Base-by-base conservation (phyloP, 495 filamentous ascomycete genomes). In the Tuber melanosporum region DNA sequence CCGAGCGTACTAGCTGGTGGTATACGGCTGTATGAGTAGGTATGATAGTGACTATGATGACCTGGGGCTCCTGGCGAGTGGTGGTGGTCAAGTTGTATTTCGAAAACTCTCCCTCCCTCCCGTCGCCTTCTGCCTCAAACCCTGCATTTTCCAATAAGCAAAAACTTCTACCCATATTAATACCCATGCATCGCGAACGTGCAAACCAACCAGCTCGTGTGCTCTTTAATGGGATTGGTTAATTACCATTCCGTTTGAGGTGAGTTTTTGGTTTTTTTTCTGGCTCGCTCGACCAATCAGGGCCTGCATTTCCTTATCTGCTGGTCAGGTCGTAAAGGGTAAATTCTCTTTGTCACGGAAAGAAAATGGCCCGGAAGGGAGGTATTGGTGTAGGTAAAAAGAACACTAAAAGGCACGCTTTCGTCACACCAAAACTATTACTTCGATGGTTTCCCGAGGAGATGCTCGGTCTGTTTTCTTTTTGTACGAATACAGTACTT, bases 331-430 rank as follows among this genome's bases (percentile, higher is more conserved):
- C 57, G 57, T 36, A 66, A 66, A 66, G 57, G 57, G 57, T 66
- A 66, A 66, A 66, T 66, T 14, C 57, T 66, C 57, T 66, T 66
- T 66, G 57, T 66, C 57, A 66, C 5, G 15, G 57, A 1, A 66
- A 66, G 57, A 66, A 66, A 66, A 66, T 66, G 57, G 26, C 57
- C 57, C 57, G 57, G 57, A 66, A 66, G 57, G 26, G 57, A 14
- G 57, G 26, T 66, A 66, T 66, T 66, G 57, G 57, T 17, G 57
- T 66, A 66, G 57, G 57, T 66, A 66, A 66, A 66, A 66, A 66
- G 57, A 17, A 66, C 26, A 36, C 57, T 36, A 36, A 66, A 66
- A 17, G 57, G 0, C 57, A 66, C 26, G 14, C 26, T 66, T 36
- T 36, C 14, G 57, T 36, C 32, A 17, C 57, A 66, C 57, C 17